Evolutionary conservation across 805 yeast genomes (phyloP), one percentile per base, ranked within the genome.

Genomic region (Candida sonorensis): DNA sequence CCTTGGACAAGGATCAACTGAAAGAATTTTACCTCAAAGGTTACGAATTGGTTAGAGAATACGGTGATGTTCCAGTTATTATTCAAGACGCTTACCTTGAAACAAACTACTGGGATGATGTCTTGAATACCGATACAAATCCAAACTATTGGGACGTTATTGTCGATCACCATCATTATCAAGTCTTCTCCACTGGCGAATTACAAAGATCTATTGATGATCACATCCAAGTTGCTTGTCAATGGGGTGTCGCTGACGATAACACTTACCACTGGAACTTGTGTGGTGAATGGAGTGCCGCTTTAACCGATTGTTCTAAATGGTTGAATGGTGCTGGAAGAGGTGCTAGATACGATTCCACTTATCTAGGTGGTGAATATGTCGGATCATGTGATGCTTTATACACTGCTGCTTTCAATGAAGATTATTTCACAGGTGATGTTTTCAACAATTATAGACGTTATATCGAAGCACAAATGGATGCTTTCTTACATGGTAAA

Each of bases 251-350:
- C 12, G 53, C 59, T 31, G 60, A 69, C 24, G 36, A 50, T 10
- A 36, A 47, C 26, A 86, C 82, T 54, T 57, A 65, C 46, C 85
- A 81, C 56, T 82, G 90, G 84, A 70, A 72, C 33, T 66, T 87
- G 20, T 70, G 75, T 28, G 97, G 96, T 40, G 96, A 87, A 63
- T 88, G 90, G 84, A 66, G 84, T 16, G 94, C 87, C 10, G 97
- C 97, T 1, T 67, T 88, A 43, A 87, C 95, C 3, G 96, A 88
- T 61, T 88, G 97, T 64, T 74, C 92, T 6, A 67, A 68, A 37
- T 81, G 94, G 94, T 62, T 88, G 29, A 88, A 88, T 50, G 96
- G 97, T 51, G 88, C 81, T 14, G 78, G 77, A 34, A 64, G 76
- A 38, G 94, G 94, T 38, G 77, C 95, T 20, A 74, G 95, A 51